Percentiles rank a stretch among this genome's conserved stretches.
Evolutionary conservation across 768 basidiomycete genomes (phyloP).

Genomic region (Boletus eberwhitei): DNA sequence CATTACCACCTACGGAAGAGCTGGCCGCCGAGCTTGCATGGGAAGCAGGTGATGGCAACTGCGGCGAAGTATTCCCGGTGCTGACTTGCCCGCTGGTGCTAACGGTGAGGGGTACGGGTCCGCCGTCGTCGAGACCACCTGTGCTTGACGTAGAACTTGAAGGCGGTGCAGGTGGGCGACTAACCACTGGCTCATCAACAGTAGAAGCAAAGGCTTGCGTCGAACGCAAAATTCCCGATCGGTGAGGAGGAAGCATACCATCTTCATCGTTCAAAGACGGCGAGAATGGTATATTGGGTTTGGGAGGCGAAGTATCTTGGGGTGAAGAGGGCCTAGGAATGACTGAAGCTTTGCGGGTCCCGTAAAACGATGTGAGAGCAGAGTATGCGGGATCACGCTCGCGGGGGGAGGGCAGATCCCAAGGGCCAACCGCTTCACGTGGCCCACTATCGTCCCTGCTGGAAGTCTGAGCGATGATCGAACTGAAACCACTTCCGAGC

Average conservation of each 20-base stretch:
- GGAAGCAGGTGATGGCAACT: constrained; percentile 73
- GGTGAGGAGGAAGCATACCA: constrained; percentile 33
- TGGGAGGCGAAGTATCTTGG: constrained; percentile 27
- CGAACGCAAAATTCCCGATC: constrained; percentile 27
- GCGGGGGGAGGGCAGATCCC: constrained; percentile 33
- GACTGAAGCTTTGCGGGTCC: constrained; percentile 21
- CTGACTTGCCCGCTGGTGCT: constrained; percentile 42
- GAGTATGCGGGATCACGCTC: constrained; percentile 30
- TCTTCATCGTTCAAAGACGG: constrained; percentile 27
- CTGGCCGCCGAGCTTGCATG: constrained; percentile 50
- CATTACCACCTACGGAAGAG: constrained; percentile 30
- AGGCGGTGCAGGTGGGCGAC: constrained; percentile 33
- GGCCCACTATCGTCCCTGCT: constrained; percentile 23
- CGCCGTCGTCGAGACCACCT: constrained; percentile 38
- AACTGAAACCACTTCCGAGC: constrained; percentile 23
- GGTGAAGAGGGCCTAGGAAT: constrained; percentile 28
- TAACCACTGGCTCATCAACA: constrained; percentile 24
- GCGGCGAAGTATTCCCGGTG: constrained; percentile 52
- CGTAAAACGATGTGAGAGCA: constrained; percentile 27
- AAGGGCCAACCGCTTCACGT: constrained; percentile 30
- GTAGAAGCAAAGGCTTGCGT: constrained; percentile 21
- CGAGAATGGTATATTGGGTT: constrained; percentile 20
- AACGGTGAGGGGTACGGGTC: constrained; percentile 37
- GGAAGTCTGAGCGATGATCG: constrained; percentile 25
- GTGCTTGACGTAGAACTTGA: constrained; percentile 42